Conservation (phyloP, 495 filamentous ascomycete species). For the Penicillium simplicissimum region DNA sequence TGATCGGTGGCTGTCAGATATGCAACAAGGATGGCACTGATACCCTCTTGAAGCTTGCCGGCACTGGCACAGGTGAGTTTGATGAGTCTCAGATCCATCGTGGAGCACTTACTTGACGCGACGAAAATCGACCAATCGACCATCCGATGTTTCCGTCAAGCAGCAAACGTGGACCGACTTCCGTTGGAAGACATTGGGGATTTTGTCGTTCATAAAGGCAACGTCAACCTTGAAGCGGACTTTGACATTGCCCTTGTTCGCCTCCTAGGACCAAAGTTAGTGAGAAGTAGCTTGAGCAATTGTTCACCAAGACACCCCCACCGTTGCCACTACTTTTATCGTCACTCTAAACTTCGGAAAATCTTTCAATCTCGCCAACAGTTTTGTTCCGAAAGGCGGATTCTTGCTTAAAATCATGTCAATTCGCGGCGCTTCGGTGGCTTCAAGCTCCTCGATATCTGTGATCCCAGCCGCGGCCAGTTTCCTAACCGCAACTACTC, state of each 20-base stretch:
- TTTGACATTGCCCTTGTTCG: constrained; percentile 47
- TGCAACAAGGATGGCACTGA: constrained; percentile 62
- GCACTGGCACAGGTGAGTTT: constrained; percentile 46
- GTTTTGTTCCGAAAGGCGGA: constrained; percentile 76
- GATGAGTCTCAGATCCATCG: neutral
- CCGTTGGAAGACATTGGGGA: constrained; percentile 59
- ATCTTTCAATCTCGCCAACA: constrained; percentile 60
- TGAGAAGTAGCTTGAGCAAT: neutral
- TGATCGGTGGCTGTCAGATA: constrained; percentile 58
- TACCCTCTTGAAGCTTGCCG: constrained; percentile 61
- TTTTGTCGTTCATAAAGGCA: constrained; percentile 69
- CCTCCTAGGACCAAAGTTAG: constrained; percentile 33
- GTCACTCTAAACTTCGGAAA: constrained; percentile 76
- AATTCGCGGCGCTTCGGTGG: constrained; percentile 66
- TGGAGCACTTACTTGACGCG: constrained; percentile 56
- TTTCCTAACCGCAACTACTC: constrained; percentile 74
- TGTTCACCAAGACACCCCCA: constrained; percentile 23
- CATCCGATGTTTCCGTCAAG: constrained; percentile 74
- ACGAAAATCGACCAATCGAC: constrained; percentile 73
- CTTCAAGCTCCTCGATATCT: constrained; percentile 69
- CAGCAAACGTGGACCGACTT: constrained; percentile 69
- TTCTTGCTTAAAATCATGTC: constrained; percentile 77
- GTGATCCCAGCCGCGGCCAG: constrained; percentile 69
- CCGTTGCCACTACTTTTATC: constrained; percentile 52
- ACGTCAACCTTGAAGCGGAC: constrained; percentile 68